Percentiles rank a stretch among this genome's conserved stretches.
These are phyloP conservation scores for Leishmania arabica DNA, from an alignment of 208 protist species.

Conservation along the genomic window DNA sequence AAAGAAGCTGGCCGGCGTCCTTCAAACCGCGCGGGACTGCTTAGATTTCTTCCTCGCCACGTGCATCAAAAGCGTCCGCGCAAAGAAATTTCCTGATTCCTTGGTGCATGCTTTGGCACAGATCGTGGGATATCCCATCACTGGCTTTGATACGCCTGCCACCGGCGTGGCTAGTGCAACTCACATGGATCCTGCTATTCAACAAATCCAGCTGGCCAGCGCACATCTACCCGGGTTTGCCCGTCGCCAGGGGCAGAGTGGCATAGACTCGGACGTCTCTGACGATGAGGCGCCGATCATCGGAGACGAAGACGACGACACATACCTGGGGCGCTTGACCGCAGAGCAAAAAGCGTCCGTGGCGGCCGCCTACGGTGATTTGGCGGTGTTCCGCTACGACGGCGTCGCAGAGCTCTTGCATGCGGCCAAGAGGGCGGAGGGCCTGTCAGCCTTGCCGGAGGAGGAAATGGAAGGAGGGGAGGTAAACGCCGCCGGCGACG, in stretches of 20 bases:
- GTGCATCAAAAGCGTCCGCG: conserved; percentile 73
- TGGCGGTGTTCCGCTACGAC: conserved; percentile 63
- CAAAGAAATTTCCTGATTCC: conserved; percentile 70
- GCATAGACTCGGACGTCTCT: conserved; percentile 28
- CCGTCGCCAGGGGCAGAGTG: conserved; percentile 18
- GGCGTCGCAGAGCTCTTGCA: conserved; percentile 25
- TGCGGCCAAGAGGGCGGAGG: conserved; percentile 27
- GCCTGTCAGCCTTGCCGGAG: neutral
- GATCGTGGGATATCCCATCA: conserved; percentile 65
- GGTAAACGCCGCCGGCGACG: conserved; percentile 10
- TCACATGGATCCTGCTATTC: conserved; percentile 24
- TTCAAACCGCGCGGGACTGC: conserved; percentile 71
- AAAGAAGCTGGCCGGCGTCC: conserved; percentile 40
- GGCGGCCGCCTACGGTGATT: conserved; percentile 57
- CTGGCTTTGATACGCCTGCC: conserved; percentile 14
- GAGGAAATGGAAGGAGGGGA: neutral
- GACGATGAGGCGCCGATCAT: conserved; percentile 31
- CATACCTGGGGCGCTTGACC: conserved; percentile 43
- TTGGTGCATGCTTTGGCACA: conserved; percentile 55
- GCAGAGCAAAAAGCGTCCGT: conserved; percentile 53
- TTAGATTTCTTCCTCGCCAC: conserved; percentile 89
- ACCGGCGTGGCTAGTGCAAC: neutral
- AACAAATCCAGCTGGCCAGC: conserved; percentile 21
- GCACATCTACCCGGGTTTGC: conserved; percentile 39
- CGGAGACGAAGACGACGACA: conserved; percentile 38